Base-by-base conservation (phyloP, 2,329 filamentous ascomycete genomes). In the Fusarium circinatum region DNA sequence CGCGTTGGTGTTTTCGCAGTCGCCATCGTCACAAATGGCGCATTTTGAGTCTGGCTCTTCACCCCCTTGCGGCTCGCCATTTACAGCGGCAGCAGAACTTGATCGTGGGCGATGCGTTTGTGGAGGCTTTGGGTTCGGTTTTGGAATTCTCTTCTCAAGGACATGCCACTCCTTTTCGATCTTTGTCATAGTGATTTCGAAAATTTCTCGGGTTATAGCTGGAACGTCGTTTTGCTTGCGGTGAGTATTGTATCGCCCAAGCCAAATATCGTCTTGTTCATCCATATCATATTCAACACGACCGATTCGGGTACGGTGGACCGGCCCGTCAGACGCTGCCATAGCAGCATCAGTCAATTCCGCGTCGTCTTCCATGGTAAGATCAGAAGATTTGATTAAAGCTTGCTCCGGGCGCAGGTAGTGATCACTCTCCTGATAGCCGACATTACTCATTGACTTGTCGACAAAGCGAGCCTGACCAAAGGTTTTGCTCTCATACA, bases 211-310 rank as follows among this genome's bases (percentile, higher is more conserved):
- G 55, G 95, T 97, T 78, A 99, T 96, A 5, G 91, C 87, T 75
- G 97, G 94, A 28, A 94, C 90, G 51, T 92, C 91, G 75, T 93
- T 89, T 30, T 89, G 88, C 80, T 91, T 93, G 65, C 96, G 90
- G 77, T 93, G 91, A 18, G 86, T 84, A 78, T 99, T 99, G 80
- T 96, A 90, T 44, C 91, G 89, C 76, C 96, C 93, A 32, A 99
- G 86, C 96, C 96, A 99, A 84, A 95, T 94, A 75, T 98, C 95
- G 81, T 99, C 96, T 80, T 99, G 96, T 83, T 99, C 96, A 79
- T 99, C 96, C 96, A 99, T 99, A 82, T 99, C 96, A 81, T 99
- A 99, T 81, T 99, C 96, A 26, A 99, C 96, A 64, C 94, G 91
- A 18, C 94, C 94, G 44, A 97, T 88, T 41, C 80, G 79, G 24